These are phyloP conservation scores for Santalum album DNA, from an alignment of 164 flowering plant species.

Conservation along the genomic window DNA sequence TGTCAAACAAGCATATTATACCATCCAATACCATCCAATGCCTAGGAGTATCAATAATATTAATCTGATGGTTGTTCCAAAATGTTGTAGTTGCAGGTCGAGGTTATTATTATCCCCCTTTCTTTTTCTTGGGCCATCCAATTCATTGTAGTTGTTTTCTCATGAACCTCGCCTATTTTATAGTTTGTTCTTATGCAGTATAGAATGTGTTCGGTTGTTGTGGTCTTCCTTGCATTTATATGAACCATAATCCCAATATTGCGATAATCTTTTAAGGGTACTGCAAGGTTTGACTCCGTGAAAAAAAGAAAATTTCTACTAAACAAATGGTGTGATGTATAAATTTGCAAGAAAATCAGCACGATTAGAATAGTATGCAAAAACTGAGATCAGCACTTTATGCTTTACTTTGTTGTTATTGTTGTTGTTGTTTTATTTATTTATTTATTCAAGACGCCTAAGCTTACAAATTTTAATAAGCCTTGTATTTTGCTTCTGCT, in stretches of 20 bases:
- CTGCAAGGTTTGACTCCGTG: constrained; percentile 48
- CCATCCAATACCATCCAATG: constrained; percentile 97
- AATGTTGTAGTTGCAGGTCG: constrained; percentile 92
- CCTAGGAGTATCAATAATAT: constrained; percentile 97
- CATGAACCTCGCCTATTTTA: constrained; percentile 96
- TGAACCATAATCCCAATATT: constrained; percentile 99
- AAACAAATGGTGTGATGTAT: not conserved
- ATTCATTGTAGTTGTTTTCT: constrained; percentile 97
- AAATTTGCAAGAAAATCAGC: constrained; percentile 1
- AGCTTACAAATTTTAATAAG: not conserved
- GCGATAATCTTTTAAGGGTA: constrained; percentile 75
- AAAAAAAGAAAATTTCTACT: constrained; percentile 4
- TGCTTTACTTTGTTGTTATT: too few species aligned
- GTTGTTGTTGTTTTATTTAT: too few species aligned
- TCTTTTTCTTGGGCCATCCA: constrained; percentile 99
- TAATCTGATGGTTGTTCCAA: constrained; percentile 85
- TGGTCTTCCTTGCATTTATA: constrained; percentile 97
- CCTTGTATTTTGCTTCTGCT: too few species aligned
- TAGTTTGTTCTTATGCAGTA: constrained; percentile 92
- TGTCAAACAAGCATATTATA: constrained; percentile 88
- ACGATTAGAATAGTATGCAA: not conserved
- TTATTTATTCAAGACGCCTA: too few species aligned
- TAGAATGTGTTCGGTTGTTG: constrained; percentile 81
- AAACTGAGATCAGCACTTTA: not conserved
- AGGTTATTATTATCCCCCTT: constrained; percentile 94